phyloP scores from a whole-genome alignment of 1,284 basidiomycete species.

The Rhodotorula mucilaginosa region DNA sequence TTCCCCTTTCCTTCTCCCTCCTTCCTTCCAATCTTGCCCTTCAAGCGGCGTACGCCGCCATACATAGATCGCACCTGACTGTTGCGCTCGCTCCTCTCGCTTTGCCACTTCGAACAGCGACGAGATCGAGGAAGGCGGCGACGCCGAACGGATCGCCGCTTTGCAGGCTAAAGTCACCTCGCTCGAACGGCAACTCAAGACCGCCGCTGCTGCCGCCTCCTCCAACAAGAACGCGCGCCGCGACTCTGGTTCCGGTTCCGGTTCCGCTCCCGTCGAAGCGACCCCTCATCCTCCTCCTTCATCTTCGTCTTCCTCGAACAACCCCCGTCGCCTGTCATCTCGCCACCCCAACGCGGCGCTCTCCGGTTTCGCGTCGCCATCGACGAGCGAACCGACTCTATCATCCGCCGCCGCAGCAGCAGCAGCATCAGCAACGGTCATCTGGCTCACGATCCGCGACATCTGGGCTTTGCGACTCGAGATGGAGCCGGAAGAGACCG shows the following conservation, averaged over 20 bases:
- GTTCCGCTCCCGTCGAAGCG: not conserved
- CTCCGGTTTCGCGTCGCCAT: not conserved
- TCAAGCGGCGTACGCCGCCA: too few species aligned
- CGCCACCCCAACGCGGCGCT: too few species aligned
- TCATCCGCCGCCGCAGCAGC: not conserved
- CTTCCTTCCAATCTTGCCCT: too few species aligned
- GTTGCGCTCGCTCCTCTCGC: too few species aligned
- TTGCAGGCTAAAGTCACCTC: slow-evolving; percentile 21
- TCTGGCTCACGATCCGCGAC: slow-evolving; percentile 3
- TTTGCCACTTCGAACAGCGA: not conserved
- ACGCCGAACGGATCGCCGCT: slow-evolving; percentile 16
- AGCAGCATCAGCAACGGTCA: not conserved
- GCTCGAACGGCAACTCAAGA: slow-evolving; percentile 28
- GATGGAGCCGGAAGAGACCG: slow-evolving; percentile 6
- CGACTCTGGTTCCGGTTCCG: not conserved
- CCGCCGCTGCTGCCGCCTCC: not conserved
- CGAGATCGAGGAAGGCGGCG: slow-evolving; percentile 28
- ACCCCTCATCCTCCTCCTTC: not conserved
- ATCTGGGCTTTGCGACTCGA: slow-evolving; percentile 9
- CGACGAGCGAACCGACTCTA: not conserved
- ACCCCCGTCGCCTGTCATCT: too few species aligned
- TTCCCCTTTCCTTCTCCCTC: too few species aligned
- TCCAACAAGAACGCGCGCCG: not conserved
- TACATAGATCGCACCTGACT: too few species aligned
- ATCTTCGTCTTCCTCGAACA: too few species aligned